Base-by-base conservation (phyloP, 805 yeast genomes). In the Clavispora asparagi region DNA sequence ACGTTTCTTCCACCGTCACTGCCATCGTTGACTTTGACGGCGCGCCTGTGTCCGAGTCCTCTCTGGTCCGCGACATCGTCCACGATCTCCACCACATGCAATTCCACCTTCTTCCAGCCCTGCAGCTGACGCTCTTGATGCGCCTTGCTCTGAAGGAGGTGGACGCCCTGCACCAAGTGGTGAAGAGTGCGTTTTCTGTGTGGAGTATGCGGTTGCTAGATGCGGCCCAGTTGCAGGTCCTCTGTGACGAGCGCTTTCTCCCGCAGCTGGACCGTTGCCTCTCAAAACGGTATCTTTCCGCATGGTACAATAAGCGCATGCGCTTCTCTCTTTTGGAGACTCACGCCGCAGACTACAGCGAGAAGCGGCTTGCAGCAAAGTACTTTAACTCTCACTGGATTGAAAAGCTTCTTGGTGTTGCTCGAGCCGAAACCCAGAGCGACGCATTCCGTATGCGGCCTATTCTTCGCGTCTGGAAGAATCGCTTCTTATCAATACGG, bases 1-100 rank as follows among this genome's bases (percentile, higher is more conserved):
- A 44, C 2, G 49, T 67, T 13, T 56, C 51, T 12, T 29, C 39
- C 4, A 48, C 56, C 13, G 54, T 67, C 1, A 55, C 58, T 27
- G 48, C 41, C 7, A 57, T 71, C 7, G 57, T 61, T 6, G 66
- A 67, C 23, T 67, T 56, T 43, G 70, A 64, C 45, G 60, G 62
- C 32, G 52, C 51, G 19, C 64, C 55, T 7, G 54, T 47, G 5
- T 38, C 44, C 17, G 65, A 57, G 4, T 43, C 45, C 29, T 35
- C 50, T 8, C 46, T 52, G 16, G 56, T 65, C 5, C 59, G 53
- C 35, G 55, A 52, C 7, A 54, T 55, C 7, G 62, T 70, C 11
- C 36, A 46, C 13, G 42, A 56, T 17, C 53, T 69, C 28, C 57
- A 53, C 39, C 44, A 47, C 4, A 50, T 62, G 6, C 71, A 67